Base-by-base conservation (phyloP, 768 basidiomycete genomes). In the Pleurotus sapidus region DNA sequence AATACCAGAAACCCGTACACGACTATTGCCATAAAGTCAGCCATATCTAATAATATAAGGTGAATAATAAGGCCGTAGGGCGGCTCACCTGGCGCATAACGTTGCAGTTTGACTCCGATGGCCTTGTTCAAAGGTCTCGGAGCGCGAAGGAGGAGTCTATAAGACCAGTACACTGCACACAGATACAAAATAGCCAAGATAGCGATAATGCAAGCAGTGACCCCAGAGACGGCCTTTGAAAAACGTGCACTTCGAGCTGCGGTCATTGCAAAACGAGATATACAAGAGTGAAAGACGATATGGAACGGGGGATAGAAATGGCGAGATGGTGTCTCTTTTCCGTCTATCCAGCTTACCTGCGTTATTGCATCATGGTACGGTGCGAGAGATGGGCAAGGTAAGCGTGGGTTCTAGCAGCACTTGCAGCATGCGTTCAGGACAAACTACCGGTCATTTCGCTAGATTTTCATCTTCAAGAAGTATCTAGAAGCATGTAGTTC, bases 1-100 rank as follows among this genome's bases (percentile, higher is more conserved):
- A 80, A 67, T 8, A 86, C 75, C 40, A 86, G 56, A 58, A 84
- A 78, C 25, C 77, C 66, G 65, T 85, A 86, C 54, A 77, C 73
- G 59, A 64, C 61, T 64, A 65, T 64, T 58, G 63, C 48, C 38
- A 57, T 49, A 27, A 47, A 48, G 14, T 51, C 25, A 37, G 51
- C 50, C 20, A 30, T 37, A 24, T 24, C 20, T 34, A 43, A 18
- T n/a, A n/a, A n/a, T 46, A 24, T 30, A 30, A 39, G 9, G 20
- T 18, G n/a, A 59, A 20, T 20, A 20, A 42, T 11, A 34, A 8
- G 0, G 30, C 9, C 2, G 8, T 18, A 12, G 5, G n/a, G 14
- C 5, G 8, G 71, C 77, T 59, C 65, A 83, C 85, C 68, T 61
- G 85, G 81, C 7, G 78, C 79, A 63, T 80, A 86, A 59, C 75